Percentiles rank a stretch among this genome's conserved stretches.
phyloP scores from a whole-genome alignment of 2,329 filamentous ascomycete species.

The Pseudogymnoascus sp. region DNA sequence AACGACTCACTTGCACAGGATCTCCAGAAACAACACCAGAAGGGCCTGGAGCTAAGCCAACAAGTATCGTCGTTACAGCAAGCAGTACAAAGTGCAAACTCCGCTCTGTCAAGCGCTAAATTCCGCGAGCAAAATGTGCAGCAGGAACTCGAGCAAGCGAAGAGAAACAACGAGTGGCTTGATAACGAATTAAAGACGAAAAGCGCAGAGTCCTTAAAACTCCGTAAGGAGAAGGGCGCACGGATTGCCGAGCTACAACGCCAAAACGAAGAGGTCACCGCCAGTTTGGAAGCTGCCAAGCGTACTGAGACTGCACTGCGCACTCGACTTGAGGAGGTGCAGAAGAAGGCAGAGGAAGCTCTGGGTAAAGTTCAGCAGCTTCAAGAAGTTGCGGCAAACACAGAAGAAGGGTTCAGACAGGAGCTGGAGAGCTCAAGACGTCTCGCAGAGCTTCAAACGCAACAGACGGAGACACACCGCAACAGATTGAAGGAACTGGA shows the following conservation, averaged over 20 bases:
- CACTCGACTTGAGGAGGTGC: slow-evolving; percentile 72
- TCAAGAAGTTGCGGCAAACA: slow-evolving; percentile 71
- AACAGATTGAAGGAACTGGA: slow-evolving; percentile 65
- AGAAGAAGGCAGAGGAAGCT: slow-evolving; percentile 79
- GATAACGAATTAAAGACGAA: slow-evolving; percentile 89
- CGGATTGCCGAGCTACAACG: slow-evolving; percentile 84
- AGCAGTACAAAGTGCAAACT: slow-evolving; percentile 72
- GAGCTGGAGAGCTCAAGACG: slow-evolving; percentile 77
- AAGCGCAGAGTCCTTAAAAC: slow-evolving; percentile 76
- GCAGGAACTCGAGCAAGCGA: slow-evolving; percentile 82
- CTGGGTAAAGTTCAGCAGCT: slow-evolving; percentile 76
- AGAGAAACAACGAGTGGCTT: slow-evolving; percentile 88
- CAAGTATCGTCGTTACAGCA: slow-evolving; percentile 79
- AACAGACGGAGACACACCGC: slow-evolving; percentile 66
- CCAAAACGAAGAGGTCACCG: slow-evolving; percentile 75
- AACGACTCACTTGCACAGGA: slow-evolving; percentile 83
- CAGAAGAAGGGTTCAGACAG: slow-evolving; percentile 79
- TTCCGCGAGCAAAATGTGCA: slow-evolving; percentile 86
- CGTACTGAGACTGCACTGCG: slow-evolving; percentile 75
- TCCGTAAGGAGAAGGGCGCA: slow-evolving; percentile 88
- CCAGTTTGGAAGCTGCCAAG: slow-evolving; percentile 68
- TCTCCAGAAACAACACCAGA: slow-evolving; percentile 80
- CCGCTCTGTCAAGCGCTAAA: slow-evolving; percentile 70
- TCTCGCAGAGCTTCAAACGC: slow-evolving; percentile 73
- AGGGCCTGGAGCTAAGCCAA: slow-evolving; percentile 74